Conservation (phyloP, 495 filamentous ascomycete species). For the Rhypophila decipiens region DNA sequence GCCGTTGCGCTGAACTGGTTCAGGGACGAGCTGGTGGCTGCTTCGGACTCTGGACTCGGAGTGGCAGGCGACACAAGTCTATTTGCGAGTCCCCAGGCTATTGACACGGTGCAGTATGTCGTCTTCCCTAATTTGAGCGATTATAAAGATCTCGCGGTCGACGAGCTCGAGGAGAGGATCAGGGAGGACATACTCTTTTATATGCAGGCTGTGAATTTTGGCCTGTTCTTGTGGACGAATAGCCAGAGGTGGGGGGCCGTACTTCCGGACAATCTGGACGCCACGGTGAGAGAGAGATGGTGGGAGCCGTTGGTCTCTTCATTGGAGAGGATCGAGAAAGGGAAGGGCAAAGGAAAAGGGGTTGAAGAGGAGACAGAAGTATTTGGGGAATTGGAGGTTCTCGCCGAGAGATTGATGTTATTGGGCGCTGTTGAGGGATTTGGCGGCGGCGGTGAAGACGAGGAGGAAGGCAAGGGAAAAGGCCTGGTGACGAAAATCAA, state of each 20-base stretch:
- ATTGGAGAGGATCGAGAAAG: conserved; percentile 35
- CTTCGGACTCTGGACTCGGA: too few relatives aligned
- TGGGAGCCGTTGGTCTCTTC: conserved; percentile 43
- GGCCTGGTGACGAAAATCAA: too few relatives aligned
- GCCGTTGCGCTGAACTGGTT: conserved; percentile 81
- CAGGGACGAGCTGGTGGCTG: conserved; percentile 69
- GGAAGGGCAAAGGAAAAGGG: conserved; percentile 16
- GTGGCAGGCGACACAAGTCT: conserved; percentile 38
- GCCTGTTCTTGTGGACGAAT: conserved; percentile 41
- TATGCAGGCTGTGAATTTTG: conserved; percentile 44
- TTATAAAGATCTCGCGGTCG: conserved; percentile 19
- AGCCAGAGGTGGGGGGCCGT: conserved; percentile 30
- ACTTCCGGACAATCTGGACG: conserved; percentile 33
- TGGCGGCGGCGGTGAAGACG: too few relatives aligned
- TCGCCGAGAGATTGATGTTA: conserved; percentile 30
- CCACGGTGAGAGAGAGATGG: conserved; percentile 46
- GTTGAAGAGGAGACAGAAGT: conserved; percentile 13
- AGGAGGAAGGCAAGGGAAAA: too few relatives aligned
- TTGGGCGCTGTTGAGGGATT: conserved; percentile 12
- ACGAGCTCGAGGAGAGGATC: conserved; percentile 28
- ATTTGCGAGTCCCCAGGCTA: conserved; percentile 49
- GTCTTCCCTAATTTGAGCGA: conserved; percentile 34
- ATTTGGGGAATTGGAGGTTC: conserved; percentile 27
- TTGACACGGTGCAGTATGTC: conserved; percentile 40
- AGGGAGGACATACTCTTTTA: conserved; percentile 33